These are phyloP conservation scores for Kwoniella botswanensis DNA, from an alignment of 768 basidiomycete genomes.

Conservation along the genomic window DNA sequence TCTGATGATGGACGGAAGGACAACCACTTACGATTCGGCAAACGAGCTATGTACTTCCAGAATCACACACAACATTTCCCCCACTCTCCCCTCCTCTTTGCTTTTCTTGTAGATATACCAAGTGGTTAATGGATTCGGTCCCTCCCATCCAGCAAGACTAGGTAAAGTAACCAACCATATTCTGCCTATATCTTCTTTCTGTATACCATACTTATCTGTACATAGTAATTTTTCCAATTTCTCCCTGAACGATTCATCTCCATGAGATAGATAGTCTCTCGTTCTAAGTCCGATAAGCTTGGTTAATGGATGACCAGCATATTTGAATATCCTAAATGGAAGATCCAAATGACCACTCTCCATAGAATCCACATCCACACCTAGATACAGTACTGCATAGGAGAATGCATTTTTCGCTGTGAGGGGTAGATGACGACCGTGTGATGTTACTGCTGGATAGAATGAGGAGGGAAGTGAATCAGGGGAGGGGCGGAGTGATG, in stretches of 20 bases:
- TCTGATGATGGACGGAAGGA: neutral
- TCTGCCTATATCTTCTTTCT: conserved; percentile 59
- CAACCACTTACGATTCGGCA: conserved; percentile 63
- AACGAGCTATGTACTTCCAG: conserved; percentile 80
- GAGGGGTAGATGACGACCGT: conserved; percentile 30
- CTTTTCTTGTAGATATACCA: conserved; percentile 66
- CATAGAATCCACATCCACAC: conserved; percentile 66
- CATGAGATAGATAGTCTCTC: conserved; percentile 61
- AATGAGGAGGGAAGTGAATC: conserved; percentile 25
- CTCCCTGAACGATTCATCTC: conserved; percentile 27
- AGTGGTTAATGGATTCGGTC: conserved; percentile 73
- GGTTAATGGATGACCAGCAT: conserved; percentile 61
- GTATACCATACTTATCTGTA: conserved; percentile 6
- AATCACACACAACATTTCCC: conserved; percentile 57
- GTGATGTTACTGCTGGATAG: conserved; percentile 32
- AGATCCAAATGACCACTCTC: conserved; percentile 64
- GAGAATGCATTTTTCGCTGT: conserved; percentile 31
- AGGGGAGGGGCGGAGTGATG: neutral
- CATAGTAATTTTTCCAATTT: conserved; percentile 28
- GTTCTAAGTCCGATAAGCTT: conserved; percentile 64
- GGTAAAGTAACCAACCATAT: conserved; percentile 80
- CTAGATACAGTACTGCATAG: conserved; percentile 66
- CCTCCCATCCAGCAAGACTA: conserved; percentile 69
- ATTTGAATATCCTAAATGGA: conserved; percentile 63
- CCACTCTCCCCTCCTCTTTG: conserved; percentile 3